These are phyloP conservation scores for Blepharisma japonicum DNA, from an alignment of 73 alveolate genomes.

Conservation along the genomic window DNA sequence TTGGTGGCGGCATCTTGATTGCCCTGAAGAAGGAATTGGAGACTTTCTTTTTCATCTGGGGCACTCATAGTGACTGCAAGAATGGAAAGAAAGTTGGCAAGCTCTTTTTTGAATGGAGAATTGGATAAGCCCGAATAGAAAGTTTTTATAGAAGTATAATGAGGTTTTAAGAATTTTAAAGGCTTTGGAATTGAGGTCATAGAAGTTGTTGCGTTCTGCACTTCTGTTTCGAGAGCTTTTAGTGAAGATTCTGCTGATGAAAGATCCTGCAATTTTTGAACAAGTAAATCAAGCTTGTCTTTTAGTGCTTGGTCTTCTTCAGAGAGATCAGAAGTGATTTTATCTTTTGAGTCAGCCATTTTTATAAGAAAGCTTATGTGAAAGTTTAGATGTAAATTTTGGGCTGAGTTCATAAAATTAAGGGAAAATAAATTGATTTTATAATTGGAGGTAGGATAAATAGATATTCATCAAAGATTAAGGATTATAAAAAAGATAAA, in stretches of 20 bases:
- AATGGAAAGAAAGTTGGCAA: constrained; percentile 89
- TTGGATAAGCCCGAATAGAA: background rate
- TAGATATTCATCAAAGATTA: no score
- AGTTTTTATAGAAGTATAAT: background rate
- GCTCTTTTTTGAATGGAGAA: background rate
- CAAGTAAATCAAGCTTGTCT: constrained; percentile 57
- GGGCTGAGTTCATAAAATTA: no score
- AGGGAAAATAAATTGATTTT: no score
- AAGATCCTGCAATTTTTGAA: constrained; percentile 50
- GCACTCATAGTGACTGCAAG: constrained; percentile 77
- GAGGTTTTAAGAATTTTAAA: constrained; percentile 66
- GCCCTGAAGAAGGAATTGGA: constrained; percentile 80
- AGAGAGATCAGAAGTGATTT: constrained; percentile 31
- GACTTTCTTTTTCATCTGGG: constrained; percentile 67
- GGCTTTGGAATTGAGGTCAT: constrained; percentile 98
- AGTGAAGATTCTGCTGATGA: constrained; percentile 58
- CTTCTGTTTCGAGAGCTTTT: constrained; percentile 74
- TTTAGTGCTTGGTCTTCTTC: constrained; percentile 67
- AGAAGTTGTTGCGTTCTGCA: constrained; percentile 90
- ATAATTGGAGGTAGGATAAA: no score
- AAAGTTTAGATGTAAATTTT: no score
- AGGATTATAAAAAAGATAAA: no score
- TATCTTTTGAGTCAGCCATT: no score
- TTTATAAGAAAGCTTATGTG: no score
- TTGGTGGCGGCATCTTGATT: constrained; percentile 67